Percentiles rank a stretch among this genome's conserved stretches.
Evolutionary conservation across 129 eudicot genomes (phyloP).

Genomic region (Smallanthus sonchifolius): DNA sequence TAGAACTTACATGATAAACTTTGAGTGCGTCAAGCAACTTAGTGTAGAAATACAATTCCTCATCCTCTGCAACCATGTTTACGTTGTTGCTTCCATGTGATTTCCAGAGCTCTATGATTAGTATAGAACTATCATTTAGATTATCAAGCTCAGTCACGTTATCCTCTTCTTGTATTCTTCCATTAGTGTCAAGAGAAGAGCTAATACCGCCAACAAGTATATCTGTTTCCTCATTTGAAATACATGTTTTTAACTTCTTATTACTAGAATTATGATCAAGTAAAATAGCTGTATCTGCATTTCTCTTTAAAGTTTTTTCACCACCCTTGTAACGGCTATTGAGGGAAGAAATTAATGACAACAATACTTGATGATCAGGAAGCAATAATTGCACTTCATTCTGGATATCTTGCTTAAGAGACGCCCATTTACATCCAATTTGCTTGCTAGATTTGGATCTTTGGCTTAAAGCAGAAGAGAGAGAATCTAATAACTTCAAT

Average conservation of each 20-base stretch:
- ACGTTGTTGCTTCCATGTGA: conserved; percentile 23
- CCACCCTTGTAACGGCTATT: conserved; percentile 47
- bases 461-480: conserved; percentile 43
- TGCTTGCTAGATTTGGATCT: conserved; percentile 31
- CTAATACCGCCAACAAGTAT: conserved; percentile 72
- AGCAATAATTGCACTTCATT: conserved; percentile 62
- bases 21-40: conserved; percentile 74
- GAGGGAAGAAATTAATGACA: conserved; percentile 62
- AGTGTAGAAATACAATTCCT: conserved; percentile 58
- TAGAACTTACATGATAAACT: conserved; percentile 65
- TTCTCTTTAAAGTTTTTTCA: conserved; percentile 45
- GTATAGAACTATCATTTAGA: conserved; percentile 24
- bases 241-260: conserved; percentile 49
- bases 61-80: conserved; percentile 33
- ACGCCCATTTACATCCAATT: conserved; percentile 34
- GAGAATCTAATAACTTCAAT: conserved; percentile 56
- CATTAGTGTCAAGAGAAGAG: conserved; percentile 37
- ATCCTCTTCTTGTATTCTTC: conserved; percentile 21
- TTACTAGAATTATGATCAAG: conserved; percentile 19
- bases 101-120: conserved; percentile 62
- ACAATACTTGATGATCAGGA: conserved; percentile 86
- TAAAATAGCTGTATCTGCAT: conserved; percentile 37
- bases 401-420: conserved; percentile 64
- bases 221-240: conserved; percentile 58
- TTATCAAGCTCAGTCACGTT: conserved; percentile 28